phyloP scores from a whole-genome alignment of 192 early-diverging fungal species.

The Coemansia reversa region DNA sequence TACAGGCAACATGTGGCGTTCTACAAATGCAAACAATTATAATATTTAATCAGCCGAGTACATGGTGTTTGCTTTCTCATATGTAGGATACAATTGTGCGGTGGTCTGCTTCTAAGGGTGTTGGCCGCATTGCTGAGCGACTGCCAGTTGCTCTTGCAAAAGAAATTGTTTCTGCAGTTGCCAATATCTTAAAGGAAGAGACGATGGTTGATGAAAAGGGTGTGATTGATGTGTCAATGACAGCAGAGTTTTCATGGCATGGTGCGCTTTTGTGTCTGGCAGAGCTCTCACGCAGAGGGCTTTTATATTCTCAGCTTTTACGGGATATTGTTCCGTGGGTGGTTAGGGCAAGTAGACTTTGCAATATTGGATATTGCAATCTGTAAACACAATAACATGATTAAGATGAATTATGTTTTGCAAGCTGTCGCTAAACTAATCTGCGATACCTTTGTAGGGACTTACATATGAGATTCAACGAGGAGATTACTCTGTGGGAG shows the following conservation, averaged over 20 bases:
- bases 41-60: not conserved
- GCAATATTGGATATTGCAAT: too few species aligned
- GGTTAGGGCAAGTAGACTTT: conserved; percentile 48
- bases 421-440: not conserved
- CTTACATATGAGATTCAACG: conserved; percentile 87
- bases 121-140: conserved; percentile 83
- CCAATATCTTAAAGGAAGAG: conserved; percentile 83
- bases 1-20: not conserved
- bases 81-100: conserved; percentile 84
- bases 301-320: conserved; percentile 73
- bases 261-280: conserved; percentile 89
- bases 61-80: too few species aligned
- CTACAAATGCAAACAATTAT: not conserved
- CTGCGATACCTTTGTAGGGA: conserved; percentile 48
- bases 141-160: conserved; percentile 76
- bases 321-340: conserved; percentile 79
- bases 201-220: conserved; percentile 51
- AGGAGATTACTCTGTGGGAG: conserved; percentile 87
- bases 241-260: conserved; percentile 91
- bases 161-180: conserved; percentile 77
- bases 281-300: conserved; percentile 84
- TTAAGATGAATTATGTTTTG: too few species aligned
- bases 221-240: conserved; percentile 69
- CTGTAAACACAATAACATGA: not conserved
- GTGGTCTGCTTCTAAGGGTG: conserved; percentile 96